Evolutionary conservation across 768 basidiomycete genomes (phyloP).

Genomic region (Mycena venus): DNA sequence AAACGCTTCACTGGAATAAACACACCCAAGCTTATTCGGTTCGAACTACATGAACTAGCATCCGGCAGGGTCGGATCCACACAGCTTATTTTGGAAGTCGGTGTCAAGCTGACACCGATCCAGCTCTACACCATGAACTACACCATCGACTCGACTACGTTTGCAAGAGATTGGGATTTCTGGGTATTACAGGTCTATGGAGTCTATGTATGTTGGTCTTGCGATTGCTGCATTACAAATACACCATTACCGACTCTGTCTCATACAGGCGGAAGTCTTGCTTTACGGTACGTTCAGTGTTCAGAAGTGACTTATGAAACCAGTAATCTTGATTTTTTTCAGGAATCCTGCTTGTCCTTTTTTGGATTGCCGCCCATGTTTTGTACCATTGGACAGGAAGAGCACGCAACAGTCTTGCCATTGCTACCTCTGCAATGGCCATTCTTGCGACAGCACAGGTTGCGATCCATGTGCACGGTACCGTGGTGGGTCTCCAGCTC

Average conservation of each 20-base stretch:
- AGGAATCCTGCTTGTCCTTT: constrained; percentile 8
- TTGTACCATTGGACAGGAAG: neutral
- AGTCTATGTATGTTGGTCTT: neutral
- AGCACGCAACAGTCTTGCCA: neutral
- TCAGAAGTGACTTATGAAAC: no score
- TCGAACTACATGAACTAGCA: neutral
- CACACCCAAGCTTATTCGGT: neutral
- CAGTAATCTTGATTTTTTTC: neutral
- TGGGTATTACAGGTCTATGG: neutral
- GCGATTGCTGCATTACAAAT: neutral
- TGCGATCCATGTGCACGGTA: neutral
- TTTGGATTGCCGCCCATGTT: neutral
- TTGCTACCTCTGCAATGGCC: neutral
- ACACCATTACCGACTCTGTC: neutral
- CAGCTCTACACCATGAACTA: neutral
- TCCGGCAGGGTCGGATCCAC: neutral
- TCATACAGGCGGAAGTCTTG: neutral
- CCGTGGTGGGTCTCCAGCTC: neutral
- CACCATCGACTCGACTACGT: neutral
- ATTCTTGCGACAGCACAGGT: constrained; percentile 1
- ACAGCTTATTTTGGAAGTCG: neutral
- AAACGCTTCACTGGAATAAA: neutral
- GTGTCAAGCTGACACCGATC: neutral
- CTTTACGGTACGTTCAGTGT: constrained; percentile 1
- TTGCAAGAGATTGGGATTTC: neutral